Evolutionary conservation across 2,329 filamentous ascomycete genomes (phyloP).

Genomic region (Claviceps fusiformis): DNA sequence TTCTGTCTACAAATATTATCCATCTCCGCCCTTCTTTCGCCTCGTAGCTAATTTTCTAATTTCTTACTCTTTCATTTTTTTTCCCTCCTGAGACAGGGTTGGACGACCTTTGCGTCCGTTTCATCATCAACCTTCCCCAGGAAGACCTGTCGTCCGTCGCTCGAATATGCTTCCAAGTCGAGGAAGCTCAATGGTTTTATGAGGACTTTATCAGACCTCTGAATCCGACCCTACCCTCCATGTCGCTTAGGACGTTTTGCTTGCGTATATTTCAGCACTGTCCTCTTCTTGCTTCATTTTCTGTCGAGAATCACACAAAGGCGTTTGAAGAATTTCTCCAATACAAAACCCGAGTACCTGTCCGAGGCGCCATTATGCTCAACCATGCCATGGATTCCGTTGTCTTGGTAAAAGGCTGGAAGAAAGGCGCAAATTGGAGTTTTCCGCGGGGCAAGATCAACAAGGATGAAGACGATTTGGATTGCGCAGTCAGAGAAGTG

Average conservation of each 20-base stretch:
- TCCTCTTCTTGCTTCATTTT: constrained; percentile 71
- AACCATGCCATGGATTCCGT: constrained; percentile 91
- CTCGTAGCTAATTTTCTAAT: constrained; percentile 11
- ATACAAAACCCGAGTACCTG: constrained; percentile 90
- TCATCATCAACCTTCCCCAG: constrained; percentile 90
- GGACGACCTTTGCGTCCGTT: constrained; percentile 94
- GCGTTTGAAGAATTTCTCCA: constrained; percentile 86
- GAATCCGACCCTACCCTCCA: constrained; percentile 70
- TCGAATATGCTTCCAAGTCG: constrained; percentile 95
- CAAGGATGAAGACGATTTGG: constrained; percentile 86
- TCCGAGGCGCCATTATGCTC: constrained; percentile 84
- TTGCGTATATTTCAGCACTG: constrained; percentile 89
- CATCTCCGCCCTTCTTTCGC: background rate
- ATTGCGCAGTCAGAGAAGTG: constrained; percentile 87
- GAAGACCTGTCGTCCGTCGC: constrained; percentile 83
- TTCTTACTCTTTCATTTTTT: background rate
- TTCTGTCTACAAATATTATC: background rate
- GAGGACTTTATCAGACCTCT: constrained; percentile 95
- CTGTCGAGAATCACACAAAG: constrained; percentile 59
- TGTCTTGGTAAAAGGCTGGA: constrained; percentile 93
- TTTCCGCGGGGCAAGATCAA: constrained; percentile 97
- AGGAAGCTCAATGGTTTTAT: constrained; percentile 99
- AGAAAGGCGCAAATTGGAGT: constrained; percentile 91
- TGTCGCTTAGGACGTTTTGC: constrained; percentile 75
- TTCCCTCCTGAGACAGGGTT: constrained; percentile 46